phyloP scores from a whole-genome alignment of 208 protist genomes.

The Jaenimonas drosophilae region DNA sequence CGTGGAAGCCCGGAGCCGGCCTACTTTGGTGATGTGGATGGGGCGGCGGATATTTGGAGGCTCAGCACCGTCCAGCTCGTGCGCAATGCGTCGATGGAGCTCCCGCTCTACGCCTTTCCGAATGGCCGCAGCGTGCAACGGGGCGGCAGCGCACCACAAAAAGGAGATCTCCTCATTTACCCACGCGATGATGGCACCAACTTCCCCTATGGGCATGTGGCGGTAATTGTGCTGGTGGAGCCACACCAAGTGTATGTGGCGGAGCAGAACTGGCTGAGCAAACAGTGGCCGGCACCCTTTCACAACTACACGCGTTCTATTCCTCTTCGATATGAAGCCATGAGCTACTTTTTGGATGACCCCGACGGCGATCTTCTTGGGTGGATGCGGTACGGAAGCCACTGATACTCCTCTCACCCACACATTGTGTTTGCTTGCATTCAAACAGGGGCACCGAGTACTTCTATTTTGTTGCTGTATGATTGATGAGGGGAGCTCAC shows the following conservation, averaged over 20 bases:
- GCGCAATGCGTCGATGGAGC: constrained; percentile 13
- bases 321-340: constrained; percentile 2
- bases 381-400: constrained; percentile 28
- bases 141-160: constrained; percentile 21
- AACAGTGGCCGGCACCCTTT: constrained; percentile 41
- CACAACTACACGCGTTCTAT: constrained; percentile 54
- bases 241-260: constrained; percentile 28
- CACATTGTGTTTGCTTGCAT: too few relatives aligned
- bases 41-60: constrained; percentile 72
- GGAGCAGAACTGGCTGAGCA: constrained; percentile 83
- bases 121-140: not conserved
- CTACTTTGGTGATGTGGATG: constrained; percentile 38
- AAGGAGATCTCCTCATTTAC: constrained; percentile 69
- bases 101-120: constrained; percentile 24
- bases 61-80: constrained; percentile 18
- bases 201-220: constrained; percentile 71
- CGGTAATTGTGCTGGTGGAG: constrained; percentile 50
- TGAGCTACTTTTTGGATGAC: constrained; percentile 17
- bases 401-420: too few relatives aligned
- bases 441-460: too few relatives aligned
- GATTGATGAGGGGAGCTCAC: too few relatives aligned
- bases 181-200: constrained; percentile 11
- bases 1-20: constrained; percentile 29
- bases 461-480: too few relatives aligned
- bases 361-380: constrained; percentile 12